Conservation (phyloP, 2,329 filamentous ascomycete species). For the Cordyceps tenuipes region DNA sequence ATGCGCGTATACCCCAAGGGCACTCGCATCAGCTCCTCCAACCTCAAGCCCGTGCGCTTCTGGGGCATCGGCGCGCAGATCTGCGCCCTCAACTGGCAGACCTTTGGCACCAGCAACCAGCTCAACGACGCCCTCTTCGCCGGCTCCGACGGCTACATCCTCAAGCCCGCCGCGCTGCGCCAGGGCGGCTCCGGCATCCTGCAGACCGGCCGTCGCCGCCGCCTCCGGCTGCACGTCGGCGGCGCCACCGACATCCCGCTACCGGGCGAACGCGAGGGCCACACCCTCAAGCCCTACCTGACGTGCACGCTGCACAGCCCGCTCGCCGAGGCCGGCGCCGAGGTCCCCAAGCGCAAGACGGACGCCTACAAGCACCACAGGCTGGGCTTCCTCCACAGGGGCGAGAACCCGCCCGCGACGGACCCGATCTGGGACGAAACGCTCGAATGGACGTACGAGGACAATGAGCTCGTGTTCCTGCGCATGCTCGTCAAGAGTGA, state of each 20-base stretch:
- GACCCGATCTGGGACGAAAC: conserved; percentile 60
- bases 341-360: conserved; percentile 53
- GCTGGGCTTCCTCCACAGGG: conserved; percentile 45
- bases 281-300: conserved; percentile 54
- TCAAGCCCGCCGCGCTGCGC: conserved; percentile 55
- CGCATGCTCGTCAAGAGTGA: conserved; percentile 60
- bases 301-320: conserved; percentile 58
- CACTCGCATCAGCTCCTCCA: conserved; percentile 57
- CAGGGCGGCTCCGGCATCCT: conserved; percentile 44
- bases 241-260: conserved; percentile 56
- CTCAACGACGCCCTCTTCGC: conserved; percentile 61
- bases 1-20: conserved; percentile 65
- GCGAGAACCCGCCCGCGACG: conserved; percentile 48
- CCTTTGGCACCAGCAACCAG: conserved; percentile 56
- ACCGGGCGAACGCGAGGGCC: conserved; percentile 38
- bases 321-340: conserved; percentile 32
- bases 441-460: conserved; percentile 60
- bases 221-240: conserved; percentile 48
- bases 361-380: conserved; percentile 51
- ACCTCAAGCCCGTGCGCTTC: conserved; percentile 54
- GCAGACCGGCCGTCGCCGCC: conserved; percentile 37
- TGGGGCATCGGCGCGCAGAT: conserved; percentile 63
- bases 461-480: conserved; percentile 57
- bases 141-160: conserved; percentile 55
- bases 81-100: conserved; percentile 63